Evolutionary conservation across 352 stramenopile species (phyloP).

Genomic region (Aphanomyces astaci): DNA sequence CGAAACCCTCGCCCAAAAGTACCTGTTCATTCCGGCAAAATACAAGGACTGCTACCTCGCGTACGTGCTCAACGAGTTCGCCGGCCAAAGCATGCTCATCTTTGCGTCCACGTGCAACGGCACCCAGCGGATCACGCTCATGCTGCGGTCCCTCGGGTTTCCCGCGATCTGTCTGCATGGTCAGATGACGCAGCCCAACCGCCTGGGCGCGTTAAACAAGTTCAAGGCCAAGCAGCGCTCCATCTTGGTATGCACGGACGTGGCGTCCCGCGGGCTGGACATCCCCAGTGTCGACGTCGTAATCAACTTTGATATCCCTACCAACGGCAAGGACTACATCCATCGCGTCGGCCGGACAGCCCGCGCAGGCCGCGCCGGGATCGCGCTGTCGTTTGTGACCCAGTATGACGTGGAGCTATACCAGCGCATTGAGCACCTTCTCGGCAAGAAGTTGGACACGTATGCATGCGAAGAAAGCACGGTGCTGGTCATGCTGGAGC

Average conservation of each 20-base stretch:
- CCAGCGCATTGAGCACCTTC: conserved; percentile 92
- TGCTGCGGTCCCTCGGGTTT: conserved; percentile 98
- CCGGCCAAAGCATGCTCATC: conserved; percentile 95
- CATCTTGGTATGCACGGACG: conserved; percentile 86
- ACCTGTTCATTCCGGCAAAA: conserved; percentile 98
- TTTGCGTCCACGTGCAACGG: conserved; percentile 98
- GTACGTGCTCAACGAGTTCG: conserved; percentile 97
- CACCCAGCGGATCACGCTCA: conserved; percentile 93
- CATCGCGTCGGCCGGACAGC: conserved; percentile 97
- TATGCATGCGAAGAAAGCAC: conserved; percentile 91
- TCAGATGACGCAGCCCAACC: conserved; percentile 97
- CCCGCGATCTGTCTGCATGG: conserved; percentile 97
- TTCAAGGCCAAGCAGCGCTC: conserved; percentile 92
- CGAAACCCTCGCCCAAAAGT: conserved; percentile 97
- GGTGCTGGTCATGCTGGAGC: conserved; percentile 94
- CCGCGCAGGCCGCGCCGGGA: conserved; percentile 90
- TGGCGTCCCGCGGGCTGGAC: conserved; percentile 89
- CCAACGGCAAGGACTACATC: conserved; percentile 98
- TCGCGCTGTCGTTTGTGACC: conserved; percentile 96
- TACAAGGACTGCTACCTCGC: conserved; percentile 99
- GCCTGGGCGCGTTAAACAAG: conserved; percentile 95
- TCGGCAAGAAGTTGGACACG: conserved; percentile 72
- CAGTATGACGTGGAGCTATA: conserved; percentile 99
- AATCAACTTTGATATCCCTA: conserved; percentile 98
- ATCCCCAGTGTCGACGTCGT: conserved; percentile 97